Base-by-base conservation (phyloP, 805 yeast species). In the Candida vaughaniae region DNA sequence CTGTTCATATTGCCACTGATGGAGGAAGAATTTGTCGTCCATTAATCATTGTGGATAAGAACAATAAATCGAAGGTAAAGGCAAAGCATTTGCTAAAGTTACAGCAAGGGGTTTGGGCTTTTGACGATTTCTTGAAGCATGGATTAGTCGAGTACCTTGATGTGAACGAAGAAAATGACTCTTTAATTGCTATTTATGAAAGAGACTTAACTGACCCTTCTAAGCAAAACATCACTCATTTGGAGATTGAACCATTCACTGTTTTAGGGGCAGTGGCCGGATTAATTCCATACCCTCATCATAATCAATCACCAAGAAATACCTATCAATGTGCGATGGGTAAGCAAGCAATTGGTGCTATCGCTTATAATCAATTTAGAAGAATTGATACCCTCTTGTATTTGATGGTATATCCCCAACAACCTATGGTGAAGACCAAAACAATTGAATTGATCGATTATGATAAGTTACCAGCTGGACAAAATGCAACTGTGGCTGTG, bases 281-380 rank as follows among this genome's bases (percentile, higher is more conserved):
- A 18, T 71, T 86, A 50, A 86, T 86, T 70, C 95, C 95, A 14
- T 86, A 87, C 55, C 95, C 95, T 31, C 95, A 86, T 56, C 95
- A 86, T 59, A 86, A 86, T 64, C 95, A 86, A 65, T 85, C 95
- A 4, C 95, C 95, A 29, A 79, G 95, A 72, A 86, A 86, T 63
- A 86, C 95, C 4, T 86, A 86, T 64, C 95, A 86, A 64, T 86
- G 95, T 74, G 95, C 95, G 57, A 86, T 86, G 95, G 95, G 96
- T 80, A 88, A 88, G 66, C 99, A 93, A 69, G 99, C 99, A n/a
- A 91, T 93, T 62, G 99, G 99, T 50, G 98, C 98, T 2, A 93
- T 93, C 64, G 96, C 95, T 8, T 93, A 93, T 60, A 93, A 93
- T 62, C 99, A 93, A 65, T 86, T 93, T 67, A 78, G 88, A 57